These are phyloP conservation scores for Blastocystis sp. DNA, from an alignment of 352 stramenopile species.

Conservation along the genomic window DNA sequence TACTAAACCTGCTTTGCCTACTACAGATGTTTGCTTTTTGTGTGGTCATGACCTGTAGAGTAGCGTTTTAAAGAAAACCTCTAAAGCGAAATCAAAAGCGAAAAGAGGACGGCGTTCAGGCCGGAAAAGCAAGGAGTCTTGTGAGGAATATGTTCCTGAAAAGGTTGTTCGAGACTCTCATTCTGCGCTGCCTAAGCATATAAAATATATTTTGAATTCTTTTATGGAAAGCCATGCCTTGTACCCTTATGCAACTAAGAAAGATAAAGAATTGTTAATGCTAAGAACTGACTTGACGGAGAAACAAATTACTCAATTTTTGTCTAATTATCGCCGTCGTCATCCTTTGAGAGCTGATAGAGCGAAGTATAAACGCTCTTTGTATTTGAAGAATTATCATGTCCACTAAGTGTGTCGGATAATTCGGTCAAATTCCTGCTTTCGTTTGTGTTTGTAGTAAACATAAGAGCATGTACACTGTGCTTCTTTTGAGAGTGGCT, in stretches of 20 bases:
- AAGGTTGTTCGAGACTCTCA: background rate
- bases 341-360: background rate
- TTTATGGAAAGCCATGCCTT: background rate
- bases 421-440: background rate
- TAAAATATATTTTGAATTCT: background rate
- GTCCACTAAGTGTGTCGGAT: background rate
- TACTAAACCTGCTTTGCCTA: too few species aligned
- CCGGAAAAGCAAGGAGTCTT: too few species aligned
- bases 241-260: constrained; percentile 18
- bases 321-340: constrained; percentile 11
- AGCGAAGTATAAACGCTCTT: background rate
- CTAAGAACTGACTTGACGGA: background rate
- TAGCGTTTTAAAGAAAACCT: too few species aligned
- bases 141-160: background rate
- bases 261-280: background rate
- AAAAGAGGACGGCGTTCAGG: too few species aligned
- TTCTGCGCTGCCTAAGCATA: background rate
- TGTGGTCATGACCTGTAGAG: too few species aligned
- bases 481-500: background rate
- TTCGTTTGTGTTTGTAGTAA: constrained; percentile 7
- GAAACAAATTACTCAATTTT: background rate
- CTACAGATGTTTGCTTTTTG: too few species aligned
- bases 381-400: background rate
- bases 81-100: too few species aligned
- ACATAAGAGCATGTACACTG: background rate